Percentiles rank a stretch among this genome's conserved stretches.
Evolutionary conservation across 2,329 filamentous ascomycete species (phyloP).

Genomic region (Beauveria australis): DNA sequence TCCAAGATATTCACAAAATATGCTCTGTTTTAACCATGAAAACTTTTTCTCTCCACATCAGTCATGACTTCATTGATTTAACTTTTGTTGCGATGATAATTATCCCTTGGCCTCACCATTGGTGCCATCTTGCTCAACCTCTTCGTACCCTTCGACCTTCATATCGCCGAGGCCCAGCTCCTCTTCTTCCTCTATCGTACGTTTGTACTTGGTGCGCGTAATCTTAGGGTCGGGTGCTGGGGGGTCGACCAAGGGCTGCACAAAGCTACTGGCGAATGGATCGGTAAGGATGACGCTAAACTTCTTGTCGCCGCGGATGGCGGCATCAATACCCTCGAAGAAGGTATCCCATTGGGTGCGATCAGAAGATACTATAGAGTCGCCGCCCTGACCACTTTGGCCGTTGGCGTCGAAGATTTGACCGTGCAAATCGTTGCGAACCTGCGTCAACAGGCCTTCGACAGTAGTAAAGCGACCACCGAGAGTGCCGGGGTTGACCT

Average conservation of each 20-base stretch:
- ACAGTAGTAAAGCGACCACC: conserved; percentile 96
- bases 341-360: conserved; percentile 72
- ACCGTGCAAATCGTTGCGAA: conserved; percentile 77
- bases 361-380: conserved; percentile 62
- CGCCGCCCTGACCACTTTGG: conserved; percentile 51
- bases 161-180: conserved; percentile 87
- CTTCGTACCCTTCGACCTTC: conserved; percentile 76
- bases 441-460: conserved; percentile 85
- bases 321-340: conserved; percentile 66
- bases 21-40: background rate
- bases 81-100: background rate
- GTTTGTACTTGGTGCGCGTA: conserved; percentile 69
- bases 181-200: conserved; percentile 89
- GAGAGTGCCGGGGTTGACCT: conserved; percentile 86
- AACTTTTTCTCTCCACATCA: background rate
- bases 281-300: conserved; percentile 83
- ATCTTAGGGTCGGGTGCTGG: conserved; percentile 67
- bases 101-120: background rate
- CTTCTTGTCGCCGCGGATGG: conserved; percentile 69
- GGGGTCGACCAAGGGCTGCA: conserved; percentile 80
- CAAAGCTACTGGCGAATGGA: conserved; percentile 85
- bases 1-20: conserved; percentile 2
- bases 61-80: background rate
- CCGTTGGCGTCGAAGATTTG: conserved; percentile 78
- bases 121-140: conserved; percentile 18